Evolutionary conservation across 179 eudicot species (phyloP), one percentile per base, ranked within the genome.

Genomic region (Silene noctiflora): DNA sequence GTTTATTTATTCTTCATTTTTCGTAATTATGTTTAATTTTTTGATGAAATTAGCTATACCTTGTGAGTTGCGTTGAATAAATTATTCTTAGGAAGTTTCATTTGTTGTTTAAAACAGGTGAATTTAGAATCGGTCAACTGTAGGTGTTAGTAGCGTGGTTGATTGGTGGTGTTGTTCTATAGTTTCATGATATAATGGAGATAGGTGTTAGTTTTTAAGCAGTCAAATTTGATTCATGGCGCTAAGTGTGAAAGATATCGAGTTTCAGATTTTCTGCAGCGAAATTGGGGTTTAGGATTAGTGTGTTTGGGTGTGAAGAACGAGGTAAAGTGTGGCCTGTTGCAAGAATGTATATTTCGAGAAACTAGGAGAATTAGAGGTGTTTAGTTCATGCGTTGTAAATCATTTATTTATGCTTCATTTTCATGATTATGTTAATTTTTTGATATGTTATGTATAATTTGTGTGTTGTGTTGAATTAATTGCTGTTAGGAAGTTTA

Each of bases 171-270:
- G 58, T 16, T 53, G 62, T 42, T 70, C 53, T 56, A 42, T 62
- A 21, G 22, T 70, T 69, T 62, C 66, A 73, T 74, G 80, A 70
- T 78, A 80, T 27, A 80, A 93, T 93, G 98, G 93, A 93, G 14
- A 63, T 83, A 63, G 85, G 83, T 39, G 88, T 84, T 84, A 75
- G 86, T 82, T 80, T 80, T 93, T 67, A 85, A 77, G 79, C 93
- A 81, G 81, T 84, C 91, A 10, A 83, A 68, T 80, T 75, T 84
- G 72, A 69, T 86, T 48, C 70, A 73, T 79, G 86, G 88, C 42
- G 61, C 70, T 61, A 85, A 87, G 42, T 78, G 81, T 25, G 73
- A 79, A 65, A 60, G 88, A 55, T 75, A 70, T 77, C 72, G 82
- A 44, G 68, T 66, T 60, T 79, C 66, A n/a, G 88, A 83, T 48